Conservation (phyloP, 2,329 filamentous ascomycete species). For the Fusarium circinatum region DNA sequence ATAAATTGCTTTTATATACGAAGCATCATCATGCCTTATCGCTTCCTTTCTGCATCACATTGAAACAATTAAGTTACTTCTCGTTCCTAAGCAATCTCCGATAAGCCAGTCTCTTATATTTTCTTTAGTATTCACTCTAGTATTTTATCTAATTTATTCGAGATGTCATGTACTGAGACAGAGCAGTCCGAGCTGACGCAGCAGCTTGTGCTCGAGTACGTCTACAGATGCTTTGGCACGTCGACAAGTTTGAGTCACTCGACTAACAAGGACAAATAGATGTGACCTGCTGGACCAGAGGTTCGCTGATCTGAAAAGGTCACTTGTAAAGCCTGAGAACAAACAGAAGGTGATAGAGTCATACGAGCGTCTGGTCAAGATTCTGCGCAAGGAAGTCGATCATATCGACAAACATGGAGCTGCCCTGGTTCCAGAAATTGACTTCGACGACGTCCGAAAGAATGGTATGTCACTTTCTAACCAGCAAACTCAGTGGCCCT, state of each 20-base stretch:
- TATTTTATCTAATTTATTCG: fast-evolving
- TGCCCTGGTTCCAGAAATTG: not conserved
- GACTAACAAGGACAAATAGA: not conserved
- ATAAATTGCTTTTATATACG: not conserved
- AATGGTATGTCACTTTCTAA: not conserved
- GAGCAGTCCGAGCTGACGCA: not conserved
- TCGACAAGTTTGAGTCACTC: fast-evolving
- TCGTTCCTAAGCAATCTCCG: too few relatives aligned
- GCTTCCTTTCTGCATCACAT: not conserved
- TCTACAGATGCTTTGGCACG: too few relatives aligned
- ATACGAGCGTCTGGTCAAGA: not conserved
- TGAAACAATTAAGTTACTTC: not conserved
- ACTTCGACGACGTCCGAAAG: not conserved
- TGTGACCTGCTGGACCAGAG: not conserved
- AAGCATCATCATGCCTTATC: not conserved
- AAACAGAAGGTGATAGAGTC: not conserved
- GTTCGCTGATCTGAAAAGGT: not conserved
- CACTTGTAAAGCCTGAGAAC: not conserved
- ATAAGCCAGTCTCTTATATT: fast-evolving
- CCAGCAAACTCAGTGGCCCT: fast-evolving
- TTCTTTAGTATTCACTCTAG: fast-evolving
- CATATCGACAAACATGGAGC: not conserved
- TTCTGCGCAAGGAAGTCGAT: not conserved
- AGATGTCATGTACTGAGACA: not conserved
- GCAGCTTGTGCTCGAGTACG: not conserved